Percentiles rank a stretch among this genome's conserved stretches.
phyloP scores from a whole-genome alignment of 2,329 filamentous ascomycete species.

The Colletotrichum eleusines region DNA sequence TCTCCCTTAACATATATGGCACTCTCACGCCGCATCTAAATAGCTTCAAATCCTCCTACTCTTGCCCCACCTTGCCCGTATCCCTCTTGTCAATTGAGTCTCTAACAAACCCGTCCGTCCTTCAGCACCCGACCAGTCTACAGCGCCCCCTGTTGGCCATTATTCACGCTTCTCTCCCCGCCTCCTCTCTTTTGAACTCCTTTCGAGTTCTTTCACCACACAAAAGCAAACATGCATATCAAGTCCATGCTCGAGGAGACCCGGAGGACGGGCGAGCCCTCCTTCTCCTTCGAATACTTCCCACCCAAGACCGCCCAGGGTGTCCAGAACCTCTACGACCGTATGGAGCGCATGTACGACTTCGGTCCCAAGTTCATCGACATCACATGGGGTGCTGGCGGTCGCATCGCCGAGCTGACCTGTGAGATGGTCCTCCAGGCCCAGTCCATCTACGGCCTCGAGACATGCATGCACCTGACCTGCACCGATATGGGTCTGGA shows the following conservation, averaged over 20 bases:
- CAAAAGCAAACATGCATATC: slow-evolving; percentile 82
- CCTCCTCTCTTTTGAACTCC: slow-evolving; percentile 11
- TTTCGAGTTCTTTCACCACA: not conserved
- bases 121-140: slow-evolving; percentile 27
- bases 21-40: slow-evolving; percentile 25
- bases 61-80: not conserved
- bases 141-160: slow-evolving; percentile 28
- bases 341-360: slow-evolving; percentile 98
- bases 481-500: slow-evolving; percentile 97
- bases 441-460: slow-evolving; percentile 93
- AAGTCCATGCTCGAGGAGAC: slow-evolving; percentile 89
- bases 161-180: not conserved
- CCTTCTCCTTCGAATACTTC: slow-evolving; percentile 99
- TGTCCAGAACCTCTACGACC: slow-evolving; percentile 98
- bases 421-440: slow-evolving; percentile 98
- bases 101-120: slow-evolving; percentile 1
- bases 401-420: slow-evolving; percentile 89
- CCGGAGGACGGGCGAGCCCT: slow-evolving; percentile 81
- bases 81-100: slow-evolving; percentile 26
- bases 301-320: slow-evolving; percentile 97
- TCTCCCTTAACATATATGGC: not conserved
- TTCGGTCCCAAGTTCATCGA: slow-evolving; percentile 97
- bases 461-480: slow-evolving; percentile 99
- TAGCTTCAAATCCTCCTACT: slow-evolving; percentile 3
- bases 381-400: slow-evolving; percentile 97